Conservation (phyloP, 2,329 filamentous ascomycete genomes). For the Diaporthe longicolla region DNA sequence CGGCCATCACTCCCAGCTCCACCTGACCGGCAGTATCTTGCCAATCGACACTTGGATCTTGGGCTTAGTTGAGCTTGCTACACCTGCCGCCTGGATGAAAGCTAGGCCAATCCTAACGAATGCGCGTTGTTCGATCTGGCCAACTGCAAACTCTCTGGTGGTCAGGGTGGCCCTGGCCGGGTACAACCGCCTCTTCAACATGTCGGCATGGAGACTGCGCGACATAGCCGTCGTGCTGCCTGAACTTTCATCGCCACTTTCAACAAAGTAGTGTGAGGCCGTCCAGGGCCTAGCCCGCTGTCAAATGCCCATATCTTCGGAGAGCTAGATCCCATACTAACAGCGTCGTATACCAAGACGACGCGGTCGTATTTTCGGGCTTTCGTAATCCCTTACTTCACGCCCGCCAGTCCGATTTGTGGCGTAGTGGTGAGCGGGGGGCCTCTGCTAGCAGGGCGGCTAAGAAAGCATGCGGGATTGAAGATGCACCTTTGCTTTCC, state of each 20-base stretch:
- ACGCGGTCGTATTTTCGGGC: constrained; percentile 16
- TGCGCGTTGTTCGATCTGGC: background rate
- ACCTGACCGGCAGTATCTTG: background rate
- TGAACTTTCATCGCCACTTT: background rate
- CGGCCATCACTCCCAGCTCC: constrained; percentile 4
- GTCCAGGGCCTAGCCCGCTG: background rate
- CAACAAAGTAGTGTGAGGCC: background rate
- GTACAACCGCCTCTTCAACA: background rate
- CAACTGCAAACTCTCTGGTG: background rate
- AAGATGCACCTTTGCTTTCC: background rate
- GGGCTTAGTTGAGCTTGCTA: background rate
- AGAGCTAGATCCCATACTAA: background rate
- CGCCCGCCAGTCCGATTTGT: background rate
- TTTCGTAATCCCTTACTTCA: constrained; percentile 1
- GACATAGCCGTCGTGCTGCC: background rate
- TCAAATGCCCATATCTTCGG: background rate
- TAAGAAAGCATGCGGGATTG: constrained; percentile 8
- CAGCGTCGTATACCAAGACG: constrained; percentile 24
- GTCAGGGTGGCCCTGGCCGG: background rate
- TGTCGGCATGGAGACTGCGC: no score
- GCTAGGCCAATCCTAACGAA: background rate
- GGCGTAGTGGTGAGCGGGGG: background rate
- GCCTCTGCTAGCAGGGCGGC: constrained; percentile 13
- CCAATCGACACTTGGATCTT: background rate
- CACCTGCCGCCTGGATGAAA: background rate